Percentiles rank a stretch among this genome's conserved stretches.
Conservation (phyloP, 345 rosid species). For the Populus pruinosa region DNA sequence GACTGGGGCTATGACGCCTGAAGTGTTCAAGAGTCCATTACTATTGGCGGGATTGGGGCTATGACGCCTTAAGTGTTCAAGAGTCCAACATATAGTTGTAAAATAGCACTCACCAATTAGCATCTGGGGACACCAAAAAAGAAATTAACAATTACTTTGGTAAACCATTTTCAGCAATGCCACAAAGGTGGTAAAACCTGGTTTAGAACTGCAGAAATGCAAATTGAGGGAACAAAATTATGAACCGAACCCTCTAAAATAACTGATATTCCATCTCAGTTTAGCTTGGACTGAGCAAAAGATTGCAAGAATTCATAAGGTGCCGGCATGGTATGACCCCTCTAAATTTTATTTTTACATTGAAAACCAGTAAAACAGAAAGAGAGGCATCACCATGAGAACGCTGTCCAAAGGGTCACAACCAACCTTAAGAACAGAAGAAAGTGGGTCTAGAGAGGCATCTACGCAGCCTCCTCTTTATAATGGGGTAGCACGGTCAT, state of each 20-base stretch:
- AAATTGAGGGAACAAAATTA: neutral
- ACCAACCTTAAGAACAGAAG: constrained; percentile 15
- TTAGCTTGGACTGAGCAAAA: constrained; percentile 3
- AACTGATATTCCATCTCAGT: constrained; percentile 6
- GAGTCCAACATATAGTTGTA: too few relatives aligned
- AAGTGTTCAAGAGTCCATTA: too few relatives aligned
- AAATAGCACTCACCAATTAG: too few relatives aligned
- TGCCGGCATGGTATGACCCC: constrained; percentile 10
- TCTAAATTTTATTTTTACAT: constrained; percentile 35
- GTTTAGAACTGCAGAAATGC: neutral
- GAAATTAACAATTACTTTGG: neutral
- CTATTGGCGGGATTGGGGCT: too few relatives aligned
- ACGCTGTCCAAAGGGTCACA: constrained; percentile 1
- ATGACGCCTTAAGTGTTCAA: too few relatives aligned
- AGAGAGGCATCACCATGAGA: constrained; percentile 16
- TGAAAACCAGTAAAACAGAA: constrained; percentile 20
- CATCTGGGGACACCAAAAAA: too few relatives aligned
- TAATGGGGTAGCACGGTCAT: constrained; percentile 16
- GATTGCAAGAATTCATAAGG: constrained; percentile 6
- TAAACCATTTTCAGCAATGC: neutral
- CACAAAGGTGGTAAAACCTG: neutral
- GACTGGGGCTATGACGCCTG: too few relatives aligned
- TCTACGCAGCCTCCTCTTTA: constrained; percentile 8
- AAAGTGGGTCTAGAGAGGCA: constrained; percentile 17
- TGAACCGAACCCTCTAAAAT: constrained; percentile 7